Percentiles rank a stretch among this genome's conserved stretches.
These are phyloP conservation scores for Penicillium sp. DNA, from an alignment of 2,329 filamentous ascomycete species.

Conservation along the genomic window DNA sequence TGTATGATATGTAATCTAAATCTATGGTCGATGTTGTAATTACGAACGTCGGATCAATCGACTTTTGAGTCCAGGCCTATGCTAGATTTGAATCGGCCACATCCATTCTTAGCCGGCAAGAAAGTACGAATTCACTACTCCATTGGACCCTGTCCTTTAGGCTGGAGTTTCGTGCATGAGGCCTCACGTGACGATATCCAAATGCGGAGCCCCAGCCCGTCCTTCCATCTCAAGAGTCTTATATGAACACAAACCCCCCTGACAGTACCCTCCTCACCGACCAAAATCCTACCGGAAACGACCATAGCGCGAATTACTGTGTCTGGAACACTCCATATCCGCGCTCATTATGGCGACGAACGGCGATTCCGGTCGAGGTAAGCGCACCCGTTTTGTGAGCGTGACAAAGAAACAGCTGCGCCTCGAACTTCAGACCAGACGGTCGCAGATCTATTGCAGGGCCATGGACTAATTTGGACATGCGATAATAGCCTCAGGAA, in stretches of 20 bases:
- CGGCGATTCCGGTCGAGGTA: slow-evolving; percentile 38
- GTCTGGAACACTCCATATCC: slow-evolving; percentile 4
- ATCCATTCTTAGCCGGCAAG: neutral
- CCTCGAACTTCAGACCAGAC: neutral
- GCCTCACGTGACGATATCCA: slow-evolving; percentile 22
- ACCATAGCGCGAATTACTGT: neutral
- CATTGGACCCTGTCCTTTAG: neutral
- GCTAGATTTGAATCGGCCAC: neutral
- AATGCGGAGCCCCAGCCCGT: slow-evolving; percentile 30
- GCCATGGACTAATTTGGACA: slow-evolving; percentile 3
- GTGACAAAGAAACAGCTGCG: neutral
- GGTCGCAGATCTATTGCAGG: neutral
- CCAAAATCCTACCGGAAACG: slow-evolving; percentile 1
- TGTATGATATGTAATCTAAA: slow-evolving; percentile 7
- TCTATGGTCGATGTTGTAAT: neutral
- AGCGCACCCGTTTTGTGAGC: slow-evolving; percentile 13
- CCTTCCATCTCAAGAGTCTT: slow-evolving; percentile 16
- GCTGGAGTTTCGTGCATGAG: neutral
- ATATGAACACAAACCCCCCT: slow-evolving; percentile 7
- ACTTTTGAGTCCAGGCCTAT: neutral
- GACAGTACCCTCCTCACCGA: neutral
- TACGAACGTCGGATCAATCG: neutral
- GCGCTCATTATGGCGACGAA: slow-evolving; percentile 36
- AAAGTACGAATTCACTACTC: neutral
- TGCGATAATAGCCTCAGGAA: slow-evolving; percentile 26